A percentile compares a stretch with the other conserved stretches of the same genome.
phyloP scores from a whole-genome alignment of 2,329 filamentous ascomycete species.

The Colletotrichum lindemuthianum region DNA sequence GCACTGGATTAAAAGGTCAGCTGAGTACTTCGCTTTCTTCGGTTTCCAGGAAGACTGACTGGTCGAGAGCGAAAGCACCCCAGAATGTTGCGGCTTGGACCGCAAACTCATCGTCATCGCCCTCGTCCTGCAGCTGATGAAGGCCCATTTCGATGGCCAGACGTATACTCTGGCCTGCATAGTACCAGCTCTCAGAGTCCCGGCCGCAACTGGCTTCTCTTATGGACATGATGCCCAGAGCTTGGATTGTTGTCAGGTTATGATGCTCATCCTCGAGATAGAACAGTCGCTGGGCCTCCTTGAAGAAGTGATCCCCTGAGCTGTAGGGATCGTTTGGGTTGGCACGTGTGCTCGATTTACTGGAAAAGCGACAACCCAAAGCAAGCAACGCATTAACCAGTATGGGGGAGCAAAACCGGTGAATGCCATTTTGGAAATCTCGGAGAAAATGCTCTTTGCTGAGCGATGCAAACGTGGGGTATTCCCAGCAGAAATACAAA shows the following conservation, averaged over 20 bases:
- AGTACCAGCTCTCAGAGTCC: constrained; percentile 78
- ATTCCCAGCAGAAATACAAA: constrained; percentile 80
- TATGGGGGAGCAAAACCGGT: constrained; percentile 74
- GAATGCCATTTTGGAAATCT: constrained; percentile 69
- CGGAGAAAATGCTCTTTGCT: constrained; percentile 76
- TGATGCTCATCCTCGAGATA: constrained; percentile 67
- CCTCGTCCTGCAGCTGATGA: constrained; percentile 62
- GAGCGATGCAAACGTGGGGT: constrained; percentile 78
- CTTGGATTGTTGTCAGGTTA: constrained; percentile 76
- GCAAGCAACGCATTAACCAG: constrained; percentile 74
- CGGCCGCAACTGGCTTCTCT: constrained; percentile 78
- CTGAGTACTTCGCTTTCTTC: background rate
- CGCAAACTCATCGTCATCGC: constrained; percentile 65
- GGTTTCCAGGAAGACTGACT: constrained; percentile 58
- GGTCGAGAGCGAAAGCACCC: constrained; percentile 71
- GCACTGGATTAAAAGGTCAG: constrained; percentile 53
- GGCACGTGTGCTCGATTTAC: constrained; percentile 70
- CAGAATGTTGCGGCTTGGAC: constrained; percentile 70
- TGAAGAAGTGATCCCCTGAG: constrained; percentile 79
- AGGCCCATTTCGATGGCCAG: constrained; percentile 78
- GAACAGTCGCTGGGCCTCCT: constrained; percentile 72
- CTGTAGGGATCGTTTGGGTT: constrained; percentile 70
- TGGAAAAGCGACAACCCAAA: constrained; percentile 75
- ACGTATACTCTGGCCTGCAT: constrained; percentile 76
- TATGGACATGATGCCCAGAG: constrained; percentile 79